Evolutionary conservation across 2,329 filamentous ascomycete genomes (phyloP), one percentile per base, ranked within the genome.

Genomic region (Claviceps sp.): DNA sequence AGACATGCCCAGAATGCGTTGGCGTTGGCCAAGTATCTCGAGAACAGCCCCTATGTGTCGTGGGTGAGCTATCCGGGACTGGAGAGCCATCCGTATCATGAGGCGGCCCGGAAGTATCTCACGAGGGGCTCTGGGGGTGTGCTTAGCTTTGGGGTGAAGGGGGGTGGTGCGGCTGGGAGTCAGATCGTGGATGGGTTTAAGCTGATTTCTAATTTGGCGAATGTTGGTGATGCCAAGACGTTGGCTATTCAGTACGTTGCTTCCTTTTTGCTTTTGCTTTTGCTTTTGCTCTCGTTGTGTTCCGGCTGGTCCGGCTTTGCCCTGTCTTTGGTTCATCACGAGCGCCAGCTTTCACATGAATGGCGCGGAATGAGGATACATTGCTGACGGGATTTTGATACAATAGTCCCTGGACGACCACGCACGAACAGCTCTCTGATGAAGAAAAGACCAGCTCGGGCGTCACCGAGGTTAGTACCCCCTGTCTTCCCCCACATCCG

Each of bases 41-140:
- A 94, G 74, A 79, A 78, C 64, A 91, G 88, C 71, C 76, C 83
- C 50, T 81, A 93, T 62, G 90, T 97, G 47, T 78, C 78, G 61
- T 98, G 91, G 91, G 91, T 97, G 11, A 93, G 86, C 40, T 97
- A 97, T 69, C 90, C 87, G 0, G 93, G 93, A 20, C 76, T 97
- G 4, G 78, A 84, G 70, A 87, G 76, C 72, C 93, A 97, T 67
- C 75, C 79, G 13, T 88, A 81, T 62, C 87, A 97, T 68, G 78
- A 78, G 63, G 68, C 82, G 3, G 93, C 91, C 42, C 91, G 90
- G 76, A 88, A 84, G 72, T 97, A 96, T 67, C 78, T 97, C 51
- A 79, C 78, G 62, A 78, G 84, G 55, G 91, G 91, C 7, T 93
- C 85, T 61, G 91, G 91, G 48, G 90, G 93, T 61, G 90, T 98